Evolutionary conservation across 805 yeast genomes (phyloP).

Genomic region (Candida silvatica): DNA sequence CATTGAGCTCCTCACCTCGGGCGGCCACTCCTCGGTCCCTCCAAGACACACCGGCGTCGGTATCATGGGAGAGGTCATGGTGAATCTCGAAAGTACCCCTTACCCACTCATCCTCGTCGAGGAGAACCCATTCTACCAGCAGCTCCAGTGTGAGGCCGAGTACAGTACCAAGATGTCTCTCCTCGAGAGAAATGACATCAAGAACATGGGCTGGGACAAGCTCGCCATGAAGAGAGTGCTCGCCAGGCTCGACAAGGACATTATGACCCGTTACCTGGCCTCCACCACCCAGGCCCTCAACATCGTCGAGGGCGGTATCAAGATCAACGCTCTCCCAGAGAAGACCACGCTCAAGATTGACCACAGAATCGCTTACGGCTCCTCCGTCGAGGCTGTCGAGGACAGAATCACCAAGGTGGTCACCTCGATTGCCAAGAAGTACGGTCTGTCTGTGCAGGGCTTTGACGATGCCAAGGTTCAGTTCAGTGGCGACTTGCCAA

Average conservation of each 20-base stretch:
- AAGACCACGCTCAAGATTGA: constrained; percentile 43
- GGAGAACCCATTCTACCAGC: constrained; percentile 51
- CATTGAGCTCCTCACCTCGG: constrained; percentile 44
- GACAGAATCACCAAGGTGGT: constrained; percentile 25
- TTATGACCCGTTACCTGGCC: constrained; percentile 30
- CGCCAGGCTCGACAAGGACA: constrained; percentile 17
- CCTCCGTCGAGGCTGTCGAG: constrained; percentile 27
- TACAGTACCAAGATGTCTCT: constrained; percentile 23
- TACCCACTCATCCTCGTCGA: constrained; percentile 36
- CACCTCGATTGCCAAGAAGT: constrained; percentile 24
- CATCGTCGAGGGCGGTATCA: constrained; percentile 62
- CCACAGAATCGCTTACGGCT: constrained; percentile 49
- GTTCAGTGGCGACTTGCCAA: constrained; percentile 3
- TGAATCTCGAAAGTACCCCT: constrained; percentile 48
- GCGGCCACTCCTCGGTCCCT: constrained; percentile 54
- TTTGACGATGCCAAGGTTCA: constrained; percentile 16
- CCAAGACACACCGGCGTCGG: constrained; percentile 76
- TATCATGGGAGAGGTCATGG: constrained; percentile 50
- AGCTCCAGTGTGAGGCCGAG: constrained; percentile 57
- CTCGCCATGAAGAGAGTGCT: constrained; percentile 28
- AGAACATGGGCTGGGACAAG: constrained; percentile 30
- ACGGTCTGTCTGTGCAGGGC: constrained; percentile 31
- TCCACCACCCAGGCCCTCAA: constrained; percentile 65
- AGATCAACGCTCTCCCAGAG: constrained; percentile 74
- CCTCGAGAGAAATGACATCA: constrained; percentile 19